These are phyloP conservation scores for Peziza echinospora DNA, from an alignment of 495 filamentous ascomycete species.

Conservation along the genomic window DNA sequence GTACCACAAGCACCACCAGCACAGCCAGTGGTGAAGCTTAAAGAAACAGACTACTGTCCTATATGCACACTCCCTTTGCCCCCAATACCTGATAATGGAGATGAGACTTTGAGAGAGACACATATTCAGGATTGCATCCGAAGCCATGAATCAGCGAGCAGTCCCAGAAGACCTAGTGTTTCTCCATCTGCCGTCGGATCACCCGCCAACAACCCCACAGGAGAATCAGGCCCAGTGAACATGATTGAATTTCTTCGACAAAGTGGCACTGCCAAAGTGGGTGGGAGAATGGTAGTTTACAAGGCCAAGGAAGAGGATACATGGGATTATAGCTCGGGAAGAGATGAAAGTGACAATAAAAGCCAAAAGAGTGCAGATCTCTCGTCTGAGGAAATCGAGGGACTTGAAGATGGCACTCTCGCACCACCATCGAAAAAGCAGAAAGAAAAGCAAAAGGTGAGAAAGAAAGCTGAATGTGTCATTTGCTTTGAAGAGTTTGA, in stretches of 20 bases:
- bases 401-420: background rate
- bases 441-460: background rate
- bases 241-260: conserved; percentile 1
- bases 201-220: conserved; percentile 1
- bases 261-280: conserved; percentile 11
- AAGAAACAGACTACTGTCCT: conserved; percentile 78
- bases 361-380: background rate
- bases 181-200: conserved; percentile 19
- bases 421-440: background rate
- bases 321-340: conserved; percentile 5
- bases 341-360: conserved; percentile 1
- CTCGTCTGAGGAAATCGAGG: background rate
- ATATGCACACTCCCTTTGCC: conserved; percentile 60
- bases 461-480: conserved; percentile 45
- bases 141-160: conserved; percentile 3
- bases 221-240: conserved; percentile 4
- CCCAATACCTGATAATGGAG: conserved; percentile 33
- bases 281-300: conserved; percentile 41
- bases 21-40: conserved; percentile 24
- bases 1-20: conserved; percentile 13
- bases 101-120: conserved; percentile 41
- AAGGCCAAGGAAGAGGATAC: conserved; percentile 71
- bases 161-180: conserved; percentile 25
- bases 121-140: conserved; percentile 64
- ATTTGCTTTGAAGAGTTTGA: conserved; percentile 96